Conservation (phyloP, 2,329 filamentous ascomycete genomes). For the Fusarium bactridioides region DNA sequence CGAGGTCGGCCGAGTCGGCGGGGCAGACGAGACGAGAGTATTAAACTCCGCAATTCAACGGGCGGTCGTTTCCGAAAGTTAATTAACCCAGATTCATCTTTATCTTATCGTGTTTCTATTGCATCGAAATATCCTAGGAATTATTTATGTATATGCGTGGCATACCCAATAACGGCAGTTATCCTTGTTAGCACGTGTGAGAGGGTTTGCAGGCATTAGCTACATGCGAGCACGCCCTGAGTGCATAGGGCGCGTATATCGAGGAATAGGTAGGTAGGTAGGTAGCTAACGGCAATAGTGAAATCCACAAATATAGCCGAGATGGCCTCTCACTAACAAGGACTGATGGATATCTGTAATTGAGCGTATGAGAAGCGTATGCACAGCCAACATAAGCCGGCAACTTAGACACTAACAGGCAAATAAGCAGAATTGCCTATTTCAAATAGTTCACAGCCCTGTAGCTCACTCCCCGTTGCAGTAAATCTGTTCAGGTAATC, state of each 20-base stretch:
- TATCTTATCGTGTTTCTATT: neutral
- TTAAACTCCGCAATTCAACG: slow-evolving; percentile 1
- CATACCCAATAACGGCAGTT: neutral
- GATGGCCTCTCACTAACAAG: neutral
- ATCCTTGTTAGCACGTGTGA: slow-evolving; percentile 1
- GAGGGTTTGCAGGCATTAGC: neutral
- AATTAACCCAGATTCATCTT: neutral
- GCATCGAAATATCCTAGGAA: neutral
- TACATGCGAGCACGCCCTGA: neutral
- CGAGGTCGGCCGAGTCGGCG: slow-evolving; percentile 26
- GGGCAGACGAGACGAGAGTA: neutral
- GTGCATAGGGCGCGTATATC: neutral
- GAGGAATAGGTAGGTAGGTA: neutral
- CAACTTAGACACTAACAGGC: neutral
- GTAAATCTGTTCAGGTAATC: neutral
- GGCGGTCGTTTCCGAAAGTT: neutral
- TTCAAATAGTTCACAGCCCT: neutral
- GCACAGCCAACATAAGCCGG: neutral
- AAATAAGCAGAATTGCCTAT: neutral
- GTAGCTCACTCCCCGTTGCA: neutral
- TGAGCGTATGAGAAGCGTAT: neutral
- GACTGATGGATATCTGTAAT: neutral
- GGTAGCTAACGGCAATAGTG: neutral
- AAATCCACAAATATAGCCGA: neutral
- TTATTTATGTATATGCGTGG: neutral